Evolutionary conservation across 352 stramenopile species (phyloP), one percentile per base, ranked within the genome.

Genomic region (Globisporangium middletonii): DNA sequence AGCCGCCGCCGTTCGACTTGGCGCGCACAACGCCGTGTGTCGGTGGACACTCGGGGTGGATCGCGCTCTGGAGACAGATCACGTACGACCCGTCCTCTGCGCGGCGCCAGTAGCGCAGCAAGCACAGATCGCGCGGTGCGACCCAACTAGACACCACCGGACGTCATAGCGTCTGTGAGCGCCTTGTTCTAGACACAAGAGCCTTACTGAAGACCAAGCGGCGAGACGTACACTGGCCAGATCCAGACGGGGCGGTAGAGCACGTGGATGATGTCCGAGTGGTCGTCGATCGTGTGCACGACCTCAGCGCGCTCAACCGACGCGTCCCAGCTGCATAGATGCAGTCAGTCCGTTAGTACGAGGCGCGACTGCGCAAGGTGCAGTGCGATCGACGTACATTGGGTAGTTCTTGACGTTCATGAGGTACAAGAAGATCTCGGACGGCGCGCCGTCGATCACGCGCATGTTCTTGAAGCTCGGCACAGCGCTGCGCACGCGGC

Each of bases 241-340:
- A 89, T 77, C 81, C 81, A 91, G n/a, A 86, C 76, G 1, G 81
- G 79, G 27, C 68, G 58, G 50, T 88, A 89, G n/a, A 89, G 72
- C 55, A 89, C 63, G 60, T 89, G 77, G 50, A 89, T 73, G 57
- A 91, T 89, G 68, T 91, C 81, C 48, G 81, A 81, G 60, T 91
- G 81, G 53, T 87, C 73, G 42, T 91, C 81, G 47, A 91, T 88
- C 0, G 79, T 88, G 62, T 91, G 79, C 55, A 91, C 77, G 4
- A 89, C 77, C 44, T 81, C 64, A 0, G 75, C 76, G 53, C 59
- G 65, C 53, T 89, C 81, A 0, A 89, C 69, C 2, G 79, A 84
- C 9, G 76, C 73, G 56, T 89, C 81, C 81, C 81, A 91, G 7
- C 73, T 82, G 37, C 12, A 16, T 12, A 23, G 13, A 38, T 1